Conservation (phyloP, 2,329 filamentous ascomycete genomes). For the Arthrinium phaeospermum region DNA sequence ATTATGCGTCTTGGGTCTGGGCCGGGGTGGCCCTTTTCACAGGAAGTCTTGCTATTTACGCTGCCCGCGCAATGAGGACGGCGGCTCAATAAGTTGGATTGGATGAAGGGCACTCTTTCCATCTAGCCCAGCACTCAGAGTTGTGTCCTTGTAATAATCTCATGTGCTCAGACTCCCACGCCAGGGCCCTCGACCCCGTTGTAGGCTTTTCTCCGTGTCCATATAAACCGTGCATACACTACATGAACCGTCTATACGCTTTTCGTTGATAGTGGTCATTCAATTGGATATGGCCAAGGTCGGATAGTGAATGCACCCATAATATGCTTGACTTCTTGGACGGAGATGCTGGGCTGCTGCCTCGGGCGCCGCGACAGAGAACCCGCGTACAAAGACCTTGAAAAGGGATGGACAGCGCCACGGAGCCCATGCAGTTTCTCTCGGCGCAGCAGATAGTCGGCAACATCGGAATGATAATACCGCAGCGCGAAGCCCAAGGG, state of each 20-base stretch:
- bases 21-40: constrained; percentile 22
- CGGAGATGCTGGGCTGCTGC: neutral
- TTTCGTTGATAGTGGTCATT: too few species aligned
- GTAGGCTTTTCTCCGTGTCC: too few species aligned
- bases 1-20: constrained; percentile 27
- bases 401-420: neutral
- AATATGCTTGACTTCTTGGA: neutral
- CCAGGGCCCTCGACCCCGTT: too few species aligned
- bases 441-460: neutral
- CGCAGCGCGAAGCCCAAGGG: neutral
- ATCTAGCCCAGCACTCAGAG: too few species aligned
- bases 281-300: neutral
- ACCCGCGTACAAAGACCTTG: too few species aligned
- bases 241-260: too few species aligned
- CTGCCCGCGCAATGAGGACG: neutral
- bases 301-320: neutral
- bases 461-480: neutral
- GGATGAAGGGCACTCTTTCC: too few species aligned
- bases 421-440: neutral
- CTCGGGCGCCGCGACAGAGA: neutral
- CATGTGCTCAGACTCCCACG: too few species aligned
- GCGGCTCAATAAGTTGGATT: neutral
- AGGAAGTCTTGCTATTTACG: neutral
- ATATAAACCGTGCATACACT: too few species aligned
- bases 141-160: too few species aligned